Evolutionary conservation across 2,329 filamentous ascomycete species (phyloP).

Genomic region (Alternaria brassicicola): DNA sequence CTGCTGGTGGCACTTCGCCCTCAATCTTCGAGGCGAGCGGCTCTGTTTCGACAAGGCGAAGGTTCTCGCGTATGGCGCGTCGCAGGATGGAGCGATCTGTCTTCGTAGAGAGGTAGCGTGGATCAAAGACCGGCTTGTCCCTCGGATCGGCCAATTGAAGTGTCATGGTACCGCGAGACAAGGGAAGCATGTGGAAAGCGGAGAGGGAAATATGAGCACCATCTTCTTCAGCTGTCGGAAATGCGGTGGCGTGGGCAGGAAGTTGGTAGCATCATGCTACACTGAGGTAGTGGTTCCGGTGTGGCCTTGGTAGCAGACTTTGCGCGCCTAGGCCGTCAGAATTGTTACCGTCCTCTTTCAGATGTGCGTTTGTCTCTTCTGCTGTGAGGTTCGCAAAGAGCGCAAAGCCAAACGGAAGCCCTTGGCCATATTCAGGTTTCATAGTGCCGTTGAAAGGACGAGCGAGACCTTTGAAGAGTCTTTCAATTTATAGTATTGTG

Average conservation of each 20-base stretch:
- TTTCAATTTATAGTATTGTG: slow-evolving; percentile 24
- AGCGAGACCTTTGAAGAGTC: slow-evolving; percentile 24
- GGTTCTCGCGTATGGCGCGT: slow-evolving; percentile 18
- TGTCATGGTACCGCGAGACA: slow-evolving; percentile 30
- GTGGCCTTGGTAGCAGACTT: slow-evolving; percentile 10
- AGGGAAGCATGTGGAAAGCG: slow-evolving; percentile 25
- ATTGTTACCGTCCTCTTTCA: slow-evolving; percentile 2
- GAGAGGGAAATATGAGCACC: slow-evolving; percentile 18
- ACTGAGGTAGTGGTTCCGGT: slow-evolving; percentile 22
- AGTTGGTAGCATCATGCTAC: slow-evolving; percentile 22
- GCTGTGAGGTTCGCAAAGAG: slow-evolving; percentile 21
- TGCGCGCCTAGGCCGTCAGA: background rate
- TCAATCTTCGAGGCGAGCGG: slow-evolving; percentile 16
- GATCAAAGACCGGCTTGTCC: slow-evolving; percentile 26
- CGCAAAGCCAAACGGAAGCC: slow-evolving; percentile 21
- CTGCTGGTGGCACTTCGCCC: slow-evolving; percentile 23
- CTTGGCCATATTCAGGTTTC: slow-evolving; percentile 25
- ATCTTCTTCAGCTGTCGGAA: slow-evolving; percentile 13
- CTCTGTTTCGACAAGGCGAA: slow-evolving; percentile 13
- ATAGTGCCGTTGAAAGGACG: slow-evolving; percentile 19
- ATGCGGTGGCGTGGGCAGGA: background rate
- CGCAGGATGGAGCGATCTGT: slow-evolving; percentile 31
- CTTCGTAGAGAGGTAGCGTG: slow-evolving; percentile 27
- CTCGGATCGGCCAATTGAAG: slow-evolving; percentile 23
- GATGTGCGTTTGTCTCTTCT: slow-evolving; percentile 7